phyloP scores from a whole-genome alignment of 2,329 filamentous ascomycete genomes.

The Stachybotrys chartarum region DNA sequence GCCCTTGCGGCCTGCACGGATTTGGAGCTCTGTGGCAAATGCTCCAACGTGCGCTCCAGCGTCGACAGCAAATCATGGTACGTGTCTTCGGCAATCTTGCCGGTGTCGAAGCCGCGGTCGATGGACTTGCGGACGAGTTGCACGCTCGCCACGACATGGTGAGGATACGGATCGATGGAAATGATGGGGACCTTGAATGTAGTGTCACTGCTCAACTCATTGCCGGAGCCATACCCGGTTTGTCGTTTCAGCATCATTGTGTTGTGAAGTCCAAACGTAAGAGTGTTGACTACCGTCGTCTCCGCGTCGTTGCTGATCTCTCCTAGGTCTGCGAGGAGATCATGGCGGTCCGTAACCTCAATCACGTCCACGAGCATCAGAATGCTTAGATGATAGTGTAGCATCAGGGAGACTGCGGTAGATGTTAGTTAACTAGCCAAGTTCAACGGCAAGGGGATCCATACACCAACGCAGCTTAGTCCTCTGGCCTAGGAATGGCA shows the following conservation, averaged over 20 bases:
- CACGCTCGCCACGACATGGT: conserved; percentile 21
- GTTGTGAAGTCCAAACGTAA: conserved; percentile 22
- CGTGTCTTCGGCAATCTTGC: conserved; percentile 17
- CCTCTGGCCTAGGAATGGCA: conserved; percentile 21
- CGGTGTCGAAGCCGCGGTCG: conserved; percentile 16
- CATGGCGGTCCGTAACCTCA: conserved; percentile 18
- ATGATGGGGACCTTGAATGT: conserved; percentile 18
- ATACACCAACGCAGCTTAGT: conserved; percentile 24
- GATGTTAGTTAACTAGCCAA: neutral
- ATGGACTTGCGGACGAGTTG: conserved; percentile 20
- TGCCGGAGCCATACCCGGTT: neutral
- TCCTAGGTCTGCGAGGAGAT: conserved; percentile 14
- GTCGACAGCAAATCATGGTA: conserved; percentile 16
- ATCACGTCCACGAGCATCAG: conserved; percentile 21
- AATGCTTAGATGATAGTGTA: conserved; percentile 25
- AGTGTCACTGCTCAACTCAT: neutral
- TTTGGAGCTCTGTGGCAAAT: conserved; percentile 22
- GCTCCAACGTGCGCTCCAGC: conserved; percentile 15
- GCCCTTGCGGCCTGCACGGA: conserved; percentile 20
- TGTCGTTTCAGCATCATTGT: conserved; percentile 10
- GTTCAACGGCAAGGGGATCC: conserved; percentile 1
- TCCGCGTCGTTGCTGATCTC: conserved; percentile 18
- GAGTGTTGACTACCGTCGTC: conserved; percentile 21
- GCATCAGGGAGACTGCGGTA: conserved; percentile 20
- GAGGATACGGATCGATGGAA: conserved; percentile 23